These are phyloP conservation scores for Basidiobolus meristosporus DNA, from an alignment of 371 early-diverging fungal genomes.

Conservation along the genomic window DNA sequence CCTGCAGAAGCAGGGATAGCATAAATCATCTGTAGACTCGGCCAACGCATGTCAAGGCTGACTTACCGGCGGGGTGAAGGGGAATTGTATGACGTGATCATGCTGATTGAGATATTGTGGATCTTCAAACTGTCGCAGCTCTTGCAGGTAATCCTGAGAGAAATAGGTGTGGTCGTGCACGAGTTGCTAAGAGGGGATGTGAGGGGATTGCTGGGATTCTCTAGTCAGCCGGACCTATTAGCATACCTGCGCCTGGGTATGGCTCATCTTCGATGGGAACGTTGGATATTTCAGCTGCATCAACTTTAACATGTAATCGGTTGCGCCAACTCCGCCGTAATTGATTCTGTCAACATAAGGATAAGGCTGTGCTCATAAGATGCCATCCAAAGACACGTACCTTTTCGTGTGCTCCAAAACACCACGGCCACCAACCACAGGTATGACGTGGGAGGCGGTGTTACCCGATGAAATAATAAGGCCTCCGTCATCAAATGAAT, in stretches of 20 bases:
- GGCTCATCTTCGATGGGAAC: conserved; percentile 66
- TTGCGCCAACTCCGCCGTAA: conserved; percentile 48
- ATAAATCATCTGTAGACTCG: too few species aligned
- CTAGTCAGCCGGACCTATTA: not conserved
- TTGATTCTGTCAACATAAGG: conserved; percentile 18
- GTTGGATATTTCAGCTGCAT: conserved; percentile 81
- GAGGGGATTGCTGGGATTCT: not conserved
- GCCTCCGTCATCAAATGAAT: conserved; percentile 25
- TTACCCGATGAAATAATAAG: conserved; percentile 58
- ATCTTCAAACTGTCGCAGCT: conserved; percentile 28
- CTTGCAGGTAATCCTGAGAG: conserved; percentile 50
- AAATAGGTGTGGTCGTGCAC: conserved; percentile 42
- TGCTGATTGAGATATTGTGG: conserved; percentile 24
- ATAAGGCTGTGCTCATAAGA: not conserved
- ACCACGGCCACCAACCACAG: conserved; percentile 37
- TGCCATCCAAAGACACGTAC: conserved; percentile 7
- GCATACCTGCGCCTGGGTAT: conserved; percentile 42
- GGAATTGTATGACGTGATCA: conserved; percentile 53
- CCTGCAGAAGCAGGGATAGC: too few species aligned
- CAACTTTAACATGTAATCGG: conserved; percentile 63
- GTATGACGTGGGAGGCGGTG: conserved; percentile 52
- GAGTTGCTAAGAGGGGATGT: conserved; percentile 17
- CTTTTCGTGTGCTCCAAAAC: conserved; percentile 34
- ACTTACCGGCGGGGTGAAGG: too few species aligned
- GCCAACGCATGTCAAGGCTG: too few species aligned